These are phyloP conservation scores for Globisporangium spiculum DNA, from an alignment of 352 stramenopile genomes.

Conservation along the genomic window DNA sequence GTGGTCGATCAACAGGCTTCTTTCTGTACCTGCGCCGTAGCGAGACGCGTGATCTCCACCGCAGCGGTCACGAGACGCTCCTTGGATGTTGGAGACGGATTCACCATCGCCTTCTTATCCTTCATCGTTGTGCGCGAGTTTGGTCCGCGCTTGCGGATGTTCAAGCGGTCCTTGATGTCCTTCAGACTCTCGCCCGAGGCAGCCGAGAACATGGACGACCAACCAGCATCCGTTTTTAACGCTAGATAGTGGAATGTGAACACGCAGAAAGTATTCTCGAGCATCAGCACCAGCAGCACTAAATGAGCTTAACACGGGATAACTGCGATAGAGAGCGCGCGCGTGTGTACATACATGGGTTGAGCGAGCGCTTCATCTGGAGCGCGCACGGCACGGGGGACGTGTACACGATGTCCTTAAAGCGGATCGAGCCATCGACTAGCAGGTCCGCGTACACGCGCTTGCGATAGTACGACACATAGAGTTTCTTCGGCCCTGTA, in stretches of 20 bases:
- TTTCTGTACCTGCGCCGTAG: slow-evolving; percentile 7
- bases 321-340: neutral
- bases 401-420: slow-evolving; percentile 76
- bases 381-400: slow-evolving; percentile 65
- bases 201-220: slow-evolving; percentile 75
- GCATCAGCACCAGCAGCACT: neutral
- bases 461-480: slow-evolving; percentile 82
- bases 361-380: slow-evolving; percentile 81
- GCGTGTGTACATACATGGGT: slow-evolving; percentile 45
- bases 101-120: slow-evolving; percentile 39
- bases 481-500: slow-evolving; percentile 66
- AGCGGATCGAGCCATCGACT: slow-evolving; percentile 72
- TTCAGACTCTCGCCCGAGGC: slow-evolving; percentile 68
- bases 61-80: slow-evolving; percentile 20
- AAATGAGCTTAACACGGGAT: too few relatives aligned
- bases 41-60: slow-evolving; percentile 21
- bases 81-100: slow-evolving; percentile 25
- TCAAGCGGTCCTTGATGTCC: slow-evolving; percentile 73
- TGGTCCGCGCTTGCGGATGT: slow-evolving; percentile 66
- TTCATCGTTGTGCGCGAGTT: slow-evolving; percentile 56
- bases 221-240: slow-evolving; percentile 76
- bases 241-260: slow-evolving; percentile 18
- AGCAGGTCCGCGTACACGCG: slow-evolving; percentile 74
- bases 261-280: neutral
- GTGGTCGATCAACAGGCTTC: neutral